Evolutionary conservation across 208 protist species (phyloP), one percentile per base, ranked within the genome.

Genomic region (Wallacemonas collosoma): DNA sequence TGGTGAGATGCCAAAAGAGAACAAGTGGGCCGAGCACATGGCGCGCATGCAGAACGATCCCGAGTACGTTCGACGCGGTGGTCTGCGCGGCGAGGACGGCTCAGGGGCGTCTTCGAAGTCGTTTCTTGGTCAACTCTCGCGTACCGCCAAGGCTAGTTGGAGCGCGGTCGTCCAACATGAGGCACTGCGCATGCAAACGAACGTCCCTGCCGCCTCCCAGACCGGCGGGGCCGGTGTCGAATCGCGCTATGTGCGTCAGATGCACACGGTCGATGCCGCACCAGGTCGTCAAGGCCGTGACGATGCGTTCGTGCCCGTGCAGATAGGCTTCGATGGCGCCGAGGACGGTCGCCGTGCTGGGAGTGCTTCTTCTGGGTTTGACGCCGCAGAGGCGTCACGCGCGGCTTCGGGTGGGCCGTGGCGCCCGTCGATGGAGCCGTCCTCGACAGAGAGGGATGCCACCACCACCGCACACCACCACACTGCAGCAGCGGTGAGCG

Each of bases 1-100:
- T 44, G 83, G 68, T 2, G 78, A 82, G 44, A 87, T 89, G 83
- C 83, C 83, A 39, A 41, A 54, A 45, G 79, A 67, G 40, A 92
- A 84, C 65, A 73, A 68, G 51, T 86, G 83, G 81, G 74, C 81
- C 0, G 76, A 81, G 43, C 74, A 83, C 39, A n/a, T 65, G 40
- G 60, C 60, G 15, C 60, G 60, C 40, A 8, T 48, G 60, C 60
- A 65, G 60, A 65, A 26, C n/a, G 77, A 79, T 74, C 71, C 73
- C 7, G 50, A 83, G 41, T 57, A 79, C 56, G 63, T 62, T 1
- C 6, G 56, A 14, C 67, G 26, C 26, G 26, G n/a, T 38, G 65
- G n/a, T n/a, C 2, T 3, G 8, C 26, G 48, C 48, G 47, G 47
- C 9, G 65, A 7, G 44, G 40, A 26, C 26, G 26, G 38, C 9